Conservation (phyloP, 495 filamentous ascomycete genomes). For the Talaromyces nanjingensis region DNA sequence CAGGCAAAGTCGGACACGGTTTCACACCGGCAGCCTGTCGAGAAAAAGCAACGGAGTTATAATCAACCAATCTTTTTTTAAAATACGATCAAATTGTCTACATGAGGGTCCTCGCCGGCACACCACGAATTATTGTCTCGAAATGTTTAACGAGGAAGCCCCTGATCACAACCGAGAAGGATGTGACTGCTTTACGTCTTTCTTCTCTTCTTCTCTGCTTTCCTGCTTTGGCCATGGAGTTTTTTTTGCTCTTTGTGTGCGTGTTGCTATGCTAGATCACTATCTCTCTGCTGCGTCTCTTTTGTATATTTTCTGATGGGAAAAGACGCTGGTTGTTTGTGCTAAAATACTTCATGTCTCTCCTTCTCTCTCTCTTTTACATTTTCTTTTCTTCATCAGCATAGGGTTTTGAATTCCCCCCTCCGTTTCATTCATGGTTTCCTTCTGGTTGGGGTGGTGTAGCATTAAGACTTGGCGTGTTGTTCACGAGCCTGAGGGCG, state of each 20-base stretch:
- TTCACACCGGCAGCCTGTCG: conserved; percentile 80
- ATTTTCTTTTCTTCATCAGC: background rate
- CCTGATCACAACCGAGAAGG: background rate
- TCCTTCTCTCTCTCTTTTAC: background rate
- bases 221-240: background rate
- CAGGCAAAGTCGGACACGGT: conserved; percentile 78
- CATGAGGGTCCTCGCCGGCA: background rate
- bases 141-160: background rate
- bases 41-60: conserved; percentile 63
- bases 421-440: background rate
- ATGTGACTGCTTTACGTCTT: background rate
- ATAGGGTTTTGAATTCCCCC: background rate
- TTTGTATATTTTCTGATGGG: background rate
- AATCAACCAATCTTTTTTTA: conserved; percentile 2
- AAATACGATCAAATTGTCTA: background rate
- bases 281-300: background rate
- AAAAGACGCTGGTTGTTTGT: background rate
- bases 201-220: background rate
- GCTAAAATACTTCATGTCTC: background rate
- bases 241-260: background rate
- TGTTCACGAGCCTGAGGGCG: background rate
- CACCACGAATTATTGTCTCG: background rate
- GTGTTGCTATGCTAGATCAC: background rate
- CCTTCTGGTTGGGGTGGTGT: background rate
- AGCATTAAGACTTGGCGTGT: background rate